Percentiles rank a stretch among this genome's conserved stretches.
Evolutionary conservation across 768 basidiomycete genomes (phyloP).

Genomic region (Hebeloma cylindrosporum): DNA sequence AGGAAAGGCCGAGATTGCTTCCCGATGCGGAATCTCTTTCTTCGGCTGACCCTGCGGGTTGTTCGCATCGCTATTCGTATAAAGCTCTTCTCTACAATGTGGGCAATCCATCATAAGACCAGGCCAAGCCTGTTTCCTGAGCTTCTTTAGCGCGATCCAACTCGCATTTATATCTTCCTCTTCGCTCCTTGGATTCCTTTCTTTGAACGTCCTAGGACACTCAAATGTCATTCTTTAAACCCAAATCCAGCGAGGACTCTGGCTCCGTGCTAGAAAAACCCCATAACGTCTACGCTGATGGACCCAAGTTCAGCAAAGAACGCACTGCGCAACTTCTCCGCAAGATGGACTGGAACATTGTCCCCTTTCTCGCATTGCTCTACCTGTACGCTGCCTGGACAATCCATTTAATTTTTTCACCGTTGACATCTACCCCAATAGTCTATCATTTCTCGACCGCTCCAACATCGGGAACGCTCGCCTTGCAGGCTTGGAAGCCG

Average conservation of each 20-base stretch:
- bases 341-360: slow-evolving; percentile 33
- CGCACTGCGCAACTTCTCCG: slow-evolving; percentile 23
- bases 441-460: slow-evolving; percentile 33
- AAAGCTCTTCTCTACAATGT: slow-evolving; percentile 10
- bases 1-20: too few relatives aligned
- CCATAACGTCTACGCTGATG: neutral
- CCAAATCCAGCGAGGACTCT: slow-evolving; percentile 16
- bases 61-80: slow-evolving; percentile 6
- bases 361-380: slow-evolving; percentile 31
- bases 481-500: slow-evolving; percentile 27
- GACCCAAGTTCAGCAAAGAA: slow-evolving; percentile 17
- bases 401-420: neutral
- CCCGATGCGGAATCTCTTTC: neutral
- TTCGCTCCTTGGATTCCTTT: neutral
- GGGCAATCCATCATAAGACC: slow-evolving; percentile 13
- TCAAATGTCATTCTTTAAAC: slow-evolving; percentile 21
- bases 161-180: neutral
- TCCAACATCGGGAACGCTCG: slow-evolving; percentile 35
- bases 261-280: slow-evolving; percentile 16
- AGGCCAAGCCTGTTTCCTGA: slow-evolving; percentile 8
- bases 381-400: slow-evolving; percentile 27
- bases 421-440: slow-evolving; percentile 7
- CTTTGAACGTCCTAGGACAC: neutral
- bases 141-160: slow-evolving; percentile 4
- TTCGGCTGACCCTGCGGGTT: slow-evolving; percentile 5